Percentiles rank a stretch among this genome's conserved stretches.
phyloP scores from a whole-genome alignment of 2,329 filamentous ascomycete genomes.

The Graphilbum fragrans region DNA sequence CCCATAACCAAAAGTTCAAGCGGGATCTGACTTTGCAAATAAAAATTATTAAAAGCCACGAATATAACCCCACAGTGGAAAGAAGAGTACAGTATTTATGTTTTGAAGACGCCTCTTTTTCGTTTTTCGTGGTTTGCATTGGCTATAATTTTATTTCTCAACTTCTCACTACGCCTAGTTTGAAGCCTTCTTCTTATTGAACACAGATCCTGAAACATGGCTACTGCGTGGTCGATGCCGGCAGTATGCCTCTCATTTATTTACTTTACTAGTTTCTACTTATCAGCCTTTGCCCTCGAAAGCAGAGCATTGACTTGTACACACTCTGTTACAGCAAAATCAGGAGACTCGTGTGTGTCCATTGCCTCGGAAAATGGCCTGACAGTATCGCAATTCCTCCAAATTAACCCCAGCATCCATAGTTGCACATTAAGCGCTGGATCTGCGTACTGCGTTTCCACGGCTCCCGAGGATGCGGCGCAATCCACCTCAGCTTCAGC shows the following conservation, averaged over 20 bases:
- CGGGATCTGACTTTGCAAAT: no score
- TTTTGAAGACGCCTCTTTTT: no score
- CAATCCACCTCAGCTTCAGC: not conserved
- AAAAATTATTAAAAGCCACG: no score
- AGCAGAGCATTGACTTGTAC: conserved; percentile 10
- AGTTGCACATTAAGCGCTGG: conserved; percentile 6
- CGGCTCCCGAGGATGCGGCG: not conserved
- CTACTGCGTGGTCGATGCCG: not conserved
- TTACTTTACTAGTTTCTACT: not conserved
- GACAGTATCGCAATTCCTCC: conserved; percentile 10
- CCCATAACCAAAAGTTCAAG: no score
- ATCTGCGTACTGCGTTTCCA: conserved; percentile 5
- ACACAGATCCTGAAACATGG: not conserved
- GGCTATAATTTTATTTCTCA: not conserved
- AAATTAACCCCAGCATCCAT: conserved; percentile 6
- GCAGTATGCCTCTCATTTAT: not conserved
- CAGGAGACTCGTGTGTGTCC: conserved; percentile 15
- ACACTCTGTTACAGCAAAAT: conserved; percentile 11
- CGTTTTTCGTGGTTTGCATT: not conserved
- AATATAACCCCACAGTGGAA: no score
- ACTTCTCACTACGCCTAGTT: not conserved
- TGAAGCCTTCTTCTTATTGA: not conserved
- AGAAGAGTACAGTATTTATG: no score
- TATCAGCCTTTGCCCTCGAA: no score
- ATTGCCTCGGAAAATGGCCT: conserved; percentile 12